Evolutionary conservation across 306 rosid genomes (phyloP), one percentile per base, ranked within the genome.

Genomic region (Vigna mungo): DNA sequence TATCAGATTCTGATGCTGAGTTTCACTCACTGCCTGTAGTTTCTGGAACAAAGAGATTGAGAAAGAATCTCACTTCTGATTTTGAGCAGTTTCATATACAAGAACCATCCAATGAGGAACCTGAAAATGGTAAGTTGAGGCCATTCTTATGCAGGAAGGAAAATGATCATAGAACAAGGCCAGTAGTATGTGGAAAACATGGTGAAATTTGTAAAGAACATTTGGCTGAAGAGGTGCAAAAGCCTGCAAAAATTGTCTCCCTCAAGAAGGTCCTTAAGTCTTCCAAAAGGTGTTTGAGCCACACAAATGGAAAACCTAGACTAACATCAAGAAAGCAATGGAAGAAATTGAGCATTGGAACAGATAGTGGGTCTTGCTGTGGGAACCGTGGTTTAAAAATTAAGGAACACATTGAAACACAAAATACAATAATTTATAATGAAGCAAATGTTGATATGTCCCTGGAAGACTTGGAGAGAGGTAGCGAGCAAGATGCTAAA

Each of bases 171-270:
- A 52, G 84, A 75, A 85, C 79, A 43, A 90, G 85, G 68, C 91
- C 91, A 51, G 53, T 86, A 68, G 91, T 87, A 37, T 85, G 79
- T 47, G 92, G 92, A 63, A 85, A 84, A 65, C 87, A 86, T 84
- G 96, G 96, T 70, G 91, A 88, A 82, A 80, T 90, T 39, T 79
- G 77, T 39, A 66, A 74, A 75, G 86, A 68, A 47, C 49, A 72
- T 9, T 75, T 53, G 67, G 70, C 61, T 37, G 78, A 77, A 72
- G 82, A 43, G n/a, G 46, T 65, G 76, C 78, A 69, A 36, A 85
- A 84, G 58, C 85, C 89, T 23, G 87, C 87, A 68, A 90, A 86
- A 84, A 62, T 90, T 82, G 88, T 90, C 60, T 61, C 92, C 74
- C 87, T 90, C 60, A 75, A 84, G 68, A 78, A 52, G 75, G 75